These are phyloP conservation scores for Dichotomopilus funicola DNA, from an alignment of 2,329 filamentous ascomycete genomes.

Conservation along the genomic window DNA sequence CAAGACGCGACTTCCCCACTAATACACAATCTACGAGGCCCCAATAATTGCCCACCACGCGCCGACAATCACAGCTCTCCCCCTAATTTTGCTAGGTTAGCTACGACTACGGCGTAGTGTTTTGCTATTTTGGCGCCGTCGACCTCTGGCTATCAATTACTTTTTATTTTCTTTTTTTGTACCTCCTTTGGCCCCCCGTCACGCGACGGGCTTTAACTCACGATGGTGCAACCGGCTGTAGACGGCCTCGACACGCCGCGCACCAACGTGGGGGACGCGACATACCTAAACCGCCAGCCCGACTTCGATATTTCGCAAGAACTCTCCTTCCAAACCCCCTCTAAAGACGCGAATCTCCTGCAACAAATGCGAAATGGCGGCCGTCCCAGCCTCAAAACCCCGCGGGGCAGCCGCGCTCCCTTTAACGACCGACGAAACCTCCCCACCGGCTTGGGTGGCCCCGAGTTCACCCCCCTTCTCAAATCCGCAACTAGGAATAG, in stretches of 20 bases:
- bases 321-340: constrained; percentile 76
- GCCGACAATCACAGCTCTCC: constrained; percentile 1
- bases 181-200: not conserved
- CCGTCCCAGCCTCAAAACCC: constrained; percentile 61
- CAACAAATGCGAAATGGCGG: constrained; percentile 65
- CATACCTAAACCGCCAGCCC: constrained; percentile 62
- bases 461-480: constrained; percentile 90
- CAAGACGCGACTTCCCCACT: constrained; percentile 17
- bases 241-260: constrained; percentile 75
- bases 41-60: not conserved
- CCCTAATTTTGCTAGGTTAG: not conserved
- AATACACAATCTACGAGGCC: not conserved
- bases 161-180: not conserved
- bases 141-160: not conserved
- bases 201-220: constrained; percentile 20
- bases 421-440: constrained; percentile 68
- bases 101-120: constrained; percentile 2
- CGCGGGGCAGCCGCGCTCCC: constrained; percentile 59
- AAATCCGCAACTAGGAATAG: constrained; percentile 71
- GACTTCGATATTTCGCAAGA: constrained; percentile 83
- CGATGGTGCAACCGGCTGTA: constrained; percentile 59
- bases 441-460: constrained; percentile 55
- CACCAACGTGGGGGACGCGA: constrained; percentile 77
- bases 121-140: not conserved
- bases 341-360: constrained; percentile 69